A percentile compares a stretch with the other conserved stretches of the same genome.
Evolutionary conservation across 1,284 basidiomycete species (phyloP).

Genomic region (Moesziomyces aphidis): DNA sequence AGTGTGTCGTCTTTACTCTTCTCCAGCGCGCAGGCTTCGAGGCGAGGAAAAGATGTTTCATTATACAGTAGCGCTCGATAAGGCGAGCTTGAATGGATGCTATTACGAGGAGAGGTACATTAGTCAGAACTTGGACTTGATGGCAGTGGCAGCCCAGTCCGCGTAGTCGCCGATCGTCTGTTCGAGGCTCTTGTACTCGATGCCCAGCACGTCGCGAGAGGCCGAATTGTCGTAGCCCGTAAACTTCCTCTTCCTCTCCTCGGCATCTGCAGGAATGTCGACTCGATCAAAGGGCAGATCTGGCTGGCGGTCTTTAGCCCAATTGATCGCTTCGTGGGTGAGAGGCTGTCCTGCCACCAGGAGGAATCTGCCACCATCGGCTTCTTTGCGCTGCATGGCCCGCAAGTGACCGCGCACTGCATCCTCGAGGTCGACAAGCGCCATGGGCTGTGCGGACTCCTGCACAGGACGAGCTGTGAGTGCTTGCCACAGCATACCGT

Average conservation of each 20-base stretch:
- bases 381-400: constrained; percentile 12
- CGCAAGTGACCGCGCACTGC: constrained; percentile 4
- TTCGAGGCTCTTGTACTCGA: constrained; percentile 7
- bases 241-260: background rate
- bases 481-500: constrained; percentile 5
- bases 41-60: too few species aligned
- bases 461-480: constrained; percentile 1
- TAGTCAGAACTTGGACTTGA: too few species aligned
- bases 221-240: background rate
- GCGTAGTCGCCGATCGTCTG: constrained; percentile 2
- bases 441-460: background rate
- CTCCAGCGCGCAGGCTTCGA: too few species aligned
- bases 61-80: too few species aligned
- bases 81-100: too few species aligned
- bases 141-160: constrained; percentile 2
- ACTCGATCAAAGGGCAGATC: background rate
- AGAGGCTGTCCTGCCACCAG: constrained; percentile 1
- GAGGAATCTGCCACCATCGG: constrained; percentile 9
- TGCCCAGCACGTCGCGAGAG: constrained; percentile 1
- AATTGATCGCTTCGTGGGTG: background rate
- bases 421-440: constrained; percentile 7
- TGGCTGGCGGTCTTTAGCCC: background rate
- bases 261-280: constrained; percentile 1
- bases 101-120: too few species aligned
- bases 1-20: too few species aligned